Base-by-base conservation (phyloP, 305 asterid genomes). In the Rubia occidens region DNA sequence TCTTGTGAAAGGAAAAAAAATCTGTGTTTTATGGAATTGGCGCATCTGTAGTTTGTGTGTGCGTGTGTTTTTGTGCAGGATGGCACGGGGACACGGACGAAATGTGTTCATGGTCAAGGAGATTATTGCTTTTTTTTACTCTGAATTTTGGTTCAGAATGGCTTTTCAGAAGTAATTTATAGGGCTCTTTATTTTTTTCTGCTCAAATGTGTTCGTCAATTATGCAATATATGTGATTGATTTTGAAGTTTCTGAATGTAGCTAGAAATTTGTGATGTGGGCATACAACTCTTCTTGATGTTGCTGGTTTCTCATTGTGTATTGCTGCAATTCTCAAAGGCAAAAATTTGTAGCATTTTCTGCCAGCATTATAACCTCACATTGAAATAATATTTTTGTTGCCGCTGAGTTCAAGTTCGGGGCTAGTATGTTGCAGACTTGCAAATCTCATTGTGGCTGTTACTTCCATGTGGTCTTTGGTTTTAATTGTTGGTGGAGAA, bases 81-180 rank as follows among this genome's bases (percentile, higher is more conserved):
- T 45, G 70, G 59, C 24, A 45, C 3, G 59, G 24, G 70, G 59
- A 24, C 53, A 56, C 24, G 64, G 64, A 64, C 44, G 68, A 64
- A 42, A 64, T 18, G n/a, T 64, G 68, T 64, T 18, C 68, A 64
- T 64, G 39, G 53, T 42, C 68, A 11, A 24, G 53, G 37, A 39
- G 51, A 68, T 10, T 45, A 54, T 68, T 8, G 35, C 64, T 58
- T 58, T 37, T 54, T 14, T 68, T 53, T 63, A 26, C 60, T 0
- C n/a, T 68, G 21, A 53, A 68, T 21, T 54, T 68, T 37, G 64
- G 53, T 68, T 59, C 35, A 18, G 39, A 55, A 39, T 66, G 59
- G 70, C n/a, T 66, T 44, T 66, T 0, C 59, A 24, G 70, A 66
- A 66, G 70, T 45, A 66, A 66, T 66, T 21, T 66, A 10, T 44